These are phyloP conservation scores for Skeletonema marinoi DNA, from an alignment of 108 stramenopile species.

Conservation along the genomic window DNA sequence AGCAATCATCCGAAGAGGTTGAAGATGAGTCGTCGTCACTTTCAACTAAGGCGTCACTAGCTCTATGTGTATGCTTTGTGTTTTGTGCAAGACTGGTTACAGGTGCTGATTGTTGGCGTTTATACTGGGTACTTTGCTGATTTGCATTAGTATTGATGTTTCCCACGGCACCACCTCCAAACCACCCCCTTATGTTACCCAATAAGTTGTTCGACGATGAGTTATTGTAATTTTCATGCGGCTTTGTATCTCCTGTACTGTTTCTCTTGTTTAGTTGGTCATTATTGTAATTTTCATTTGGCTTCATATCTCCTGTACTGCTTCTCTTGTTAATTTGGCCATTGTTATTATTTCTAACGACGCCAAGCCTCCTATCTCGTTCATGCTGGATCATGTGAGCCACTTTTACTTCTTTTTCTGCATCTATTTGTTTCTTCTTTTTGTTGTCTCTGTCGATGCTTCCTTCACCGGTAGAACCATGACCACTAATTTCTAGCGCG, in stretches of 20 bases:
- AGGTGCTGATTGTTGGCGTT: neutral
- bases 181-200: slow-evolving; percentile 45
- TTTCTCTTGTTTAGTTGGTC: neutral
- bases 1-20: slow-evolving; percentile 10
- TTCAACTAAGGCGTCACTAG: neutral
- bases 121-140: neutral
- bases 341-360: neutral
- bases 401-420: slow-evolving; percentile 9
- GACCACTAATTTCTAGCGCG: neutral
- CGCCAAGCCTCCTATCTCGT: slow-evolving; percentile 37
- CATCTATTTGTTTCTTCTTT: neutral
- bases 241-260: neutral
- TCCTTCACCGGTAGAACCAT: neutral
- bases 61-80: neutral
- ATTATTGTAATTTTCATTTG: neutral
- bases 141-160: neutral
- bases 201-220: slow-evolving; percentile 7
- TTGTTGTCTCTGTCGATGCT: neutral
- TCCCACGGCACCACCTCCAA: slow-evolving; percentile 16
- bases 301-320: neutral
- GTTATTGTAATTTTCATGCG: neutral
- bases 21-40: slow-evolving; percentile 15
- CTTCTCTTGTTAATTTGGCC: neutral
- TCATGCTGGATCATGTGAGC: slow-evolving; percentile 41
- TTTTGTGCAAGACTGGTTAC: neutral